Evolutionary conservation across 2,329 filamentous ascomycete genomes (phyloP), one percentile per base, ranked within the genome.

Genomic region (Sclerotinia glacialis): DNA sequence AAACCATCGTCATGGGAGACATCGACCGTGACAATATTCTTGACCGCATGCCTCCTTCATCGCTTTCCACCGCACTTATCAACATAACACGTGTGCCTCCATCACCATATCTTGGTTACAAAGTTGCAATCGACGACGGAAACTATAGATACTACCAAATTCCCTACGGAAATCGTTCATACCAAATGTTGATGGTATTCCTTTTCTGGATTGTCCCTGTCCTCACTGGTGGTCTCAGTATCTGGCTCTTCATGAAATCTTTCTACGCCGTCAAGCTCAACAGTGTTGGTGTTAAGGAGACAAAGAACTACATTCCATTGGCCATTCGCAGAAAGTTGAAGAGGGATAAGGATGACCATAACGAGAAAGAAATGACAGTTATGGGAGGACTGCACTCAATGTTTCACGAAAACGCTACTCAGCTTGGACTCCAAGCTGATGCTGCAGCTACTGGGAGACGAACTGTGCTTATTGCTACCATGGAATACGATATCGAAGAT

Each of bases 401-500:
- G 59, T 47, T 59, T 28, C 50, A 67, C 14, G 61, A 58, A 23
- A 55, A 68, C 11, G 53, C 59, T 9, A 47, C 66, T 28, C 44
- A 65, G 7, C 42, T 68, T 61, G 46, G 65, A 49, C 58, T 66
- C 4, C 40, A 61, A 12, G 23, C 60, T 23, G 64, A 66, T 42
- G 34, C 47, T 40, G 64, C 21, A 44, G 40, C 40, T 9, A 46
- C 58, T 26, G 40, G 49, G 7, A 60, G 67, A 40, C 79, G 84
- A n/a, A 88, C 83, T 42, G 83, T 89, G 2, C 80, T 90, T 28
- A 88, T 90, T 64, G 87, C 86, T 16, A 89, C 87, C 8, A 89
- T 90, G 85, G 87, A 90, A 75, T 90, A 90, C 76, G 86, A 89
- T 69, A 89, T 90, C 68, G 85, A 87, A 65, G 87, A 90, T 73